Base-by-base conservation (phyloP, 2,329 filamentous ascomycete species). In the Rachicladosporium sp. region DNA sequence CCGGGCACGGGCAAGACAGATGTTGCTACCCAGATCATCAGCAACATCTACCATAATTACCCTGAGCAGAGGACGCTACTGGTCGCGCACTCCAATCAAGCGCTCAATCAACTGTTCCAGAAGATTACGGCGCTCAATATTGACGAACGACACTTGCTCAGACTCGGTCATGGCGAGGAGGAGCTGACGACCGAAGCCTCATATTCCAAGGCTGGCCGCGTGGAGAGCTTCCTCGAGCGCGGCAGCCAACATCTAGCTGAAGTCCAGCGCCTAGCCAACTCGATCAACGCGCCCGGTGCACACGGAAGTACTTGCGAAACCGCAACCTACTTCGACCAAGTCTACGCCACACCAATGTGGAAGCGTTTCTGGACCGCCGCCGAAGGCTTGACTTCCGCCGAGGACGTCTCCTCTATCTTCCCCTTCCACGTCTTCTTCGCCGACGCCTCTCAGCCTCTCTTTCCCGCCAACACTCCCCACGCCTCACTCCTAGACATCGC, bases 1-100 rank as follows among this genome's bases (percentile, higher is more conserved):
- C 91, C 91, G 6, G 91, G 91, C 40, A 98, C 91, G 5, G 91
- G 93, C 46, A 98, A 98, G 68, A 98, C 91, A n/a, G 91, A 98
- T 62, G 91, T 98, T 39, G 88, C 87, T 35, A 95, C 89, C 4
- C 91, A 98, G 61, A 93, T 96, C 58, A 98, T 98, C 64, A 95
- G 85, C 67, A 95, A 96, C 60, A 82, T 98, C 51, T 98, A 98
- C 57, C 89, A 96, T 67, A 94, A 96, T 63, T 98, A 95, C 58
- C 88, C 91, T 6, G 71, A 80, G 47, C 87, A 98, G 60, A 82
- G 86, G 51, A 98, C 91, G 1, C 67, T 98, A 11, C 75, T 98
- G 31, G 78, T 98, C 47, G 91, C 91, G 4, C 91, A 98, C 60
- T 96, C 89, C 62, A 98, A 98, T 56, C 93, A 98, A 60, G 93